Conservation (phyloP, 495 filamentous ascomycete genomes). For the Penicillium goetzii region DNA sequence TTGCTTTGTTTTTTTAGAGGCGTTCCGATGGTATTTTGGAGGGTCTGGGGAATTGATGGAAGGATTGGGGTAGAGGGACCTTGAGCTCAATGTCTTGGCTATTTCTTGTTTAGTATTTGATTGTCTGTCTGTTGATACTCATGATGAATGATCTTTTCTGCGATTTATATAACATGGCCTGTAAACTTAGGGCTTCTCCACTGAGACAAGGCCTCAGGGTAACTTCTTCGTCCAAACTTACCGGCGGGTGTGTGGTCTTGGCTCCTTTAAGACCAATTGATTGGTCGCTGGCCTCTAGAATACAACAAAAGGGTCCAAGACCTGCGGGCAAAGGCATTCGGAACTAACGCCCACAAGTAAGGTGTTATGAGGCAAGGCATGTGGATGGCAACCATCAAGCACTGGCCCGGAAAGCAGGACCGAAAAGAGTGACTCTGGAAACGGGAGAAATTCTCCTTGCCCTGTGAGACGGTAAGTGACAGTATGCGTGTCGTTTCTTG, state of each 20-base stretch:
- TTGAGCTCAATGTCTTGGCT: neutral
- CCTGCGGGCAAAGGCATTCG: slow-evolving; percentile 1
- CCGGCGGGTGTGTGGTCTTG: neutral
- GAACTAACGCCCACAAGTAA: slow-evolving; percentile 31
- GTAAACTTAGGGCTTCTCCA: neutral
- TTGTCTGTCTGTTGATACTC: neutral
- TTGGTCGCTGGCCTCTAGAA: neutral
- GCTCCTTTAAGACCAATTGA: neutral
- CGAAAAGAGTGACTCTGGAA: neutral
- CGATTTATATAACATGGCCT: neutral
- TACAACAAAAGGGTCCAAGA: slow-evolving; percentile 10
- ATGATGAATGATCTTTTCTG: neutral
- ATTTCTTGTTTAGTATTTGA: slow-evolving; percentile 13
- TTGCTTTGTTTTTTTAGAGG: neutral
- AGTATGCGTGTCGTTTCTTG: neutral
- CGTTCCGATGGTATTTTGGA: neutral
- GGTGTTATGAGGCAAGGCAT: slow-evolving; percentile 1
- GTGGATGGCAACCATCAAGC: slow-evolving; percentile 7
- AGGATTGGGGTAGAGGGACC: neutral
- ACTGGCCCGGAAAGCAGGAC: slow-evolving; percentile 14
- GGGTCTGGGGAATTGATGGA: neutral
- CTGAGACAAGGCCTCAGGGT: neutral
- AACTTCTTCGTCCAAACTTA: neutral
- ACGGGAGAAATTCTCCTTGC: neutral
- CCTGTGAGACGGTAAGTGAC: neutral